phyloP scores from a whole-genome alignment of 164 flowering plant species.

The Vitis riparia region DNA sequence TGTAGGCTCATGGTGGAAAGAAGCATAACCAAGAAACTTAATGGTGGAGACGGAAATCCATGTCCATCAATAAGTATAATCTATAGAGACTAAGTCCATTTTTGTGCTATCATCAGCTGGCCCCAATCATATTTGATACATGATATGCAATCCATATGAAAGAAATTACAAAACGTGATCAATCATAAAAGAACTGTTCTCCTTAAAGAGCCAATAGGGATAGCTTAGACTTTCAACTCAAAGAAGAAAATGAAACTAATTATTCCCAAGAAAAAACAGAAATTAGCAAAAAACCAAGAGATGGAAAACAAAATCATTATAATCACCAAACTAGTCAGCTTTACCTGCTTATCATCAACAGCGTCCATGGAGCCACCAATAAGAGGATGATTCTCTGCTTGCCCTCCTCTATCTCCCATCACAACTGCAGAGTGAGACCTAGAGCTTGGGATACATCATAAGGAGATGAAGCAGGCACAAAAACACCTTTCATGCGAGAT shows the following conservation, averaged over 20 bases:
- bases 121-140: not conserved
- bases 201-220: not conserved
- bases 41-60: constrained; percentile 2
- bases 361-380: constrained; percentile 49
- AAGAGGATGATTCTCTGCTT: constrained; percentile 40
- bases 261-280: not conserved
- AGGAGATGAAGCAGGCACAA: constrained; percentile 45
- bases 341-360: constrained; percentile 63
- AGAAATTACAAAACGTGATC: not conserved
- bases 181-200: not conserved
- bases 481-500: constrained; percentile 55
- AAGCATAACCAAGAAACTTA: not conserved
- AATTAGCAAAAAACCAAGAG: not conserved
- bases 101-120: not conserved
- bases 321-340: not conserved
- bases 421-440: constrained; percentile 38
- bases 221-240: not conserved
- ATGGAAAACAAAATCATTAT: not conserved
- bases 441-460: constrained; percentile 44
- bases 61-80: not conserved
- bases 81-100: not conserved
- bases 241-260: not conserved
- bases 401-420: constrained; percentile 55
- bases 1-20: too few species aligned
- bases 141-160: not conserved